Evolutionary conservation across 495 filamentous ascomycete genomes (phyloP).

Genomic region (Corynascus novoguineensis): DNA sequence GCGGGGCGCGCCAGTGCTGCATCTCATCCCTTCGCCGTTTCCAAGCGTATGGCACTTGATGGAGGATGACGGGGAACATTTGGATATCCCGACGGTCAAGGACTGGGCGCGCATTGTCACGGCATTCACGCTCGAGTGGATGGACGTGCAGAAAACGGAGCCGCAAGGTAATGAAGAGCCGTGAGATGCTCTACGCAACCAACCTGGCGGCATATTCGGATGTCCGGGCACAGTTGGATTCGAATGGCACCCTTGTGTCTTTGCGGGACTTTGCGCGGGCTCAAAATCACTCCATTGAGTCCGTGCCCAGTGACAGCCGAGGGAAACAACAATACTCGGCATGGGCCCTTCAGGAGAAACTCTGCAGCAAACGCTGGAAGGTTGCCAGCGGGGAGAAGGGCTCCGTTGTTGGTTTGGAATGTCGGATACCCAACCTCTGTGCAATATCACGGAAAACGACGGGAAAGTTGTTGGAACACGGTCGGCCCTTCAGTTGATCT

Average conservation of each 20-base stretch:
- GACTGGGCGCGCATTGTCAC: constrained; percentile 79
- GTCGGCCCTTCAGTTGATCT: too few relatives aligned
- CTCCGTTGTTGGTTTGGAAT: neutral
- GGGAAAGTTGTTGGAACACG: too few relatives aligned
- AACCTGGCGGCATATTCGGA: too few relatives aligned
- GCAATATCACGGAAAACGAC: too few relatives aligned
- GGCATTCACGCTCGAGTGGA: constrained; percentile 80
- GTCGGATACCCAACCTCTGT: too few relatives aligned
- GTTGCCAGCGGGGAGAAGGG: neutral
- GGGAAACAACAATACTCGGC: constrained; percentile 8
- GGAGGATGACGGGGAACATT: constrained; percentile 73
- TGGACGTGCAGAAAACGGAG: constrained; percentile 48
- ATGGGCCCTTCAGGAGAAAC: neutral
- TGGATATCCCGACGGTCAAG: constrained; percentile 69
- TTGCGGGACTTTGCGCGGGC: neutral
- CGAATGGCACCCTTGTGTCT: neutral
- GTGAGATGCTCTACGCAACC: neutral
- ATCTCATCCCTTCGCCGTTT: constrained; percentile 76
- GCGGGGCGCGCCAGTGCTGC: constrained; percentile 73
- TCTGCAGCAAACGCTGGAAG: neutral
- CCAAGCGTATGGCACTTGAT: constrained; percentile 77
- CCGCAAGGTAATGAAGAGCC: neutral
- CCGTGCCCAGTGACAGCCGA: neutral
- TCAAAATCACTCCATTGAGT: neutral
- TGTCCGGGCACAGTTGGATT: neutral